Evolutionary conservation across 2,329 filamentous ascomycete species (phyloP).

Genomic region (Aspergillus ustus): DNA sequence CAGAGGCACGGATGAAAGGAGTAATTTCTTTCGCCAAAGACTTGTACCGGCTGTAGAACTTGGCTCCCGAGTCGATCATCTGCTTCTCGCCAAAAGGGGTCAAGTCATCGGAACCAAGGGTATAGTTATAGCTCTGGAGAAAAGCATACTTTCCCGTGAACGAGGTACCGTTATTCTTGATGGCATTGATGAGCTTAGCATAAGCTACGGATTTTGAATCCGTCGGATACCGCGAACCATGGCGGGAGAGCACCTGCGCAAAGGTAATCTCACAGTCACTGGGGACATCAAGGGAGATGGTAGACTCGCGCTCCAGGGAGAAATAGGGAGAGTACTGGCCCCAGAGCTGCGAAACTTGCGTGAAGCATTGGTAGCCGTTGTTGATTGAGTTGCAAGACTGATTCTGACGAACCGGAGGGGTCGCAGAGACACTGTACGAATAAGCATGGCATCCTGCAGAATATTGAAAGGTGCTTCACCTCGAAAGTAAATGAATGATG

Average conservation of each 20-base stretch:
- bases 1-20: slow-evolving; percentile 75
- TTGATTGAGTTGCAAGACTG: slow-evolving; percentile 57
- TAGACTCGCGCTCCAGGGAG: slow-evolving; percentile 64
- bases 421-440: slow-evolving; percentile 15
- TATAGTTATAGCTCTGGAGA: slow-evolving; percentile 72
- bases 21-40: slow-evolving; percentile 60
- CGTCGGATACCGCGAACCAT: slow-evolving; percentile 84
- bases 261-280: slow-evolving; percentile 75
- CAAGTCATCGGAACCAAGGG: slow-evolving; percentile 70
- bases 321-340: slow-evolving; percentile 90
- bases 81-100: slow-evolving; percentile 70
- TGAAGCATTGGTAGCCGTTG: slow-evolving; percentile 66
- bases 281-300: slow-evolving; percentile 65
- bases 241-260: slow-evolving; percentile 79
- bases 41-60: slow-evolving; percentile 76
- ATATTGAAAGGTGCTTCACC: slow-evolving; percentile 13
- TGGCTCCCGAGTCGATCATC: slow-evolving; percentile 73
- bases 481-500: slow-evolving; percentile 18
- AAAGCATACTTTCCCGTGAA: slow-evolving; percentile 72
- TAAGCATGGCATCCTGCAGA: background rate
- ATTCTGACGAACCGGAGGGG: background rate
- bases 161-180: slow-evolving; percentile 61
- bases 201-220: slow-evolving; percentile 68
- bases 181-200: slow-evolving; percentile 64
- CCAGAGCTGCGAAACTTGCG: slow-evolving; percentile 70